Evolutionary conservation across 371 early-diverging fungal species (phyloP).

Genomic region (Syncephalis plumigaleata): DNA sequence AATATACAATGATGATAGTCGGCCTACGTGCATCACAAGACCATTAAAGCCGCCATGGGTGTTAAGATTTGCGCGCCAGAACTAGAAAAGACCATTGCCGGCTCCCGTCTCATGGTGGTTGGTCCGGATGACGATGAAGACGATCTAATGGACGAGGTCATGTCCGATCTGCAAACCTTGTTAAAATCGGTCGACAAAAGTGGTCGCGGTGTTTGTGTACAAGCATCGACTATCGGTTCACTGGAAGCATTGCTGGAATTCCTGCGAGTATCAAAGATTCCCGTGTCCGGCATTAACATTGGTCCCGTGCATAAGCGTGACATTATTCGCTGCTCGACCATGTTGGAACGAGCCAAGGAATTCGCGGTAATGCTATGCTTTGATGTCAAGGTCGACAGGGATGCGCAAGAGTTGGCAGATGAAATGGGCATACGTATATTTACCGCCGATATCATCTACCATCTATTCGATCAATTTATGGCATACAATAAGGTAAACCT

Average conservation of each 20-base stretch:
- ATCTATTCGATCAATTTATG: conserved; percentile 95
- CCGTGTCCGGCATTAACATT: conserved; percentile 95
- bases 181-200: conserved; percentile 67
- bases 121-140: conserved; percentile 95
- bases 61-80: conserved; percentile 95
- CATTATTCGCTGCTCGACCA: conserved; percentile 82
- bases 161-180: conserved; percentile 71
- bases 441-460: conserved; percentile 98
- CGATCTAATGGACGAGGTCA: conserved; percentile 83
- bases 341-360: conserved; percentile 85
- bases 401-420: conserved; percentile 88
- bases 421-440: conserved; percentile 88
- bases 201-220: conserved; percentile 96
- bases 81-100: conserved; percentile 97
- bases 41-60: conserved; percentile 96
- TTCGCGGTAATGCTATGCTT: conserved; percentile 93
- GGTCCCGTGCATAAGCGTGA: conserved; percentile 99
- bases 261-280: conserved; percentile 86
- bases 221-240: conserved; percentile 98
- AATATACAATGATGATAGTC: conserved; percentile 14
- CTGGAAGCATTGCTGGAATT: conserved; percentile 97
- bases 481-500: conserved; percentile 36
- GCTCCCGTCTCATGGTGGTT: conserved; percentile 87
- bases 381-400: conserved; percentile 97
- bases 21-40: conserved; percentile 91